Conservation (phyloP, 305 asterid species). For the Fraxinus velutina region DNA sequence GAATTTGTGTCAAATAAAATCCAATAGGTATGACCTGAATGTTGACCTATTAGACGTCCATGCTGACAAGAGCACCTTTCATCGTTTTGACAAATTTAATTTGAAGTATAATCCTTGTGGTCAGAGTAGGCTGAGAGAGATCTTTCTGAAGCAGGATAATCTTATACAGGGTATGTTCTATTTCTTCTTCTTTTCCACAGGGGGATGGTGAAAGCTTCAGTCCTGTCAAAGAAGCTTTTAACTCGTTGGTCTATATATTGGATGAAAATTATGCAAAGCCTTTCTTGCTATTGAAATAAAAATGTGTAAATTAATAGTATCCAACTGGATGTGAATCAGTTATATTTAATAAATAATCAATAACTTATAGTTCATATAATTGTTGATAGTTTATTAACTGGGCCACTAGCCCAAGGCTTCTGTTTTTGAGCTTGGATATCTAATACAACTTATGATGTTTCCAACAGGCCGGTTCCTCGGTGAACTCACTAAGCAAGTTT, state of each 20-base stretch:
- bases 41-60: slow-evolving; percentile 96
- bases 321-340: background rate
- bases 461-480: slow-evolving; percentile 91
- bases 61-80: slow-evolving; percentile 99
- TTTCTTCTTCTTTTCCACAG: slow-evolving; percentile 9
- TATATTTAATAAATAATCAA: background rate
- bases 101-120: slow-evolving; percentile 99
- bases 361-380: background rate
- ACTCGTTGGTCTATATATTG: slow-evolving; percentile 3
- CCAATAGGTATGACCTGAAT: slow-evolving; percentile 83
- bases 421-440: slow-evolving; percentile 4
- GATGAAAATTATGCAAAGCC: background rate
- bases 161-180: slow-evolving; percentile 81
- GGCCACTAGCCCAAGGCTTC: background rate
- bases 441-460: slow-evolving; percentile 22
- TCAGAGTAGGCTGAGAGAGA: slow-evolving; percentile 97
- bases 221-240: background rate
- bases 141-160: slow-evolving; percentile 96
- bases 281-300: background rate
- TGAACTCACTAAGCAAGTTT: slow-evolving; percentile 64
- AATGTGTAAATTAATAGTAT: background rate
- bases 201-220: slow-evolving; percentile 3
- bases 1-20: slow-evolving; percentile 1
- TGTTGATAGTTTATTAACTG: background rate
- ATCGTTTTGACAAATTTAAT: slow-evolving; percentile 98